A percentile compares a stretch with the other conserved stretches of the same genome.
phyloP scores from a whole-genome alignment of 2,329 filamentous ascomycete species.

The Cladophialophora immunda region DNA sequence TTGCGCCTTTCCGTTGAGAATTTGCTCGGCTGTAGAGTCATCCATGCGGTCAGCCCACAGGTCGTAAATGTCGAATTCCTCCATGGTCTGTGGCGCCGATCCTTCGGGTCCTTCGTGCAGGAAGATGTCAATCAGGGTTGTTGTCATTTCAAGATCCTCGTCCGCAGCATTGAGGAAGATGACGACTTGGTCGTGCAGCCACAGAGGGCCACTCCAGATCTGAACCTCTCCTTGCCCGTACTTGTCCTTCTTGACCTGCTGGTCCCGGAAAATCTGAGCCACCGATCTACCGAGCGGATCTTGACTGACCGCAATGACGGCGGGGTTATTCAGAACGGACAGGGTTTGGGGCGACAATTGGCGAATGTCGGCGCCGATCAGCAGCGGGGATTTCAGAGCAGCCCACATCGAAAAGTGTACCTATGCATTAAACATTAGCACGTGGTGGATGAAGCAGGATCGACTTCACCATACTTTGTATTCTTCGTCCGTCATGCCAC shows the following conservation, averaged over 20 bases:
- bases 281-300: constrained; percentile 55
- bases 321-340: constrained; percentile 58
- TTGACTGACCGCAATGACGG: constrained; percentile 59
- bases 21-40: constrained; percentile 52
- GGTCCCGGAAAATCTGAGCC: constrained; percentile 56
- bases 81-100: constrained; percentile 51
- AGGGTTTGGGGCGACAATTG: constrained; percentile 51
- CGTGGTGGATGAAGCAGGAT: constrained; percentile 31
- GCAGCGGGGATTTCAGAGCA: constrained; percentile 55
- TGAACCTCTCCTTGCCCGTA: constrained; percentile 58
- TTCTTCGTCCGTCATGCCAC: constrained; percentile 50
- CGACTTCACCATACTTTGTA: constrained; percentile 24
- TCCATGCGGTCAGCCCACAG: constrained; percentile 65
- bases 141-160: constrained; percentile 56
- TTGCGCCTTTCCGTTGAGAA: constrained; percentile 52
- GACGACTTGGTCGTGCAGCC: constrained; percentile 59
- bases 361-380: constrained; percentile 57
- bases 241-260: constrained; percentile 51
- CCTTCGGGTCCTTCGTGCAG: constrained; percentile 55
- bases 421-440: constrained; percentile 33
- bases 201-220: constrained; percentile 59
- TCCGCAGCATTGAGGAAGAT: constrained; percentile 63
- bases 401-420: constrained; percentile 60
- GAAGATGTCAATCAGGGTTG: constrained; percentile 63
- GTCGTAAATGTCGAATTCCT: constrained; percentile 63